Percentiles rank a stretch among this genome's conserved stretches.
Evolutionary conservation across 108 stramenopile genomes (phyloP).

Genomic region (Nitzschia putrida): DNA sequence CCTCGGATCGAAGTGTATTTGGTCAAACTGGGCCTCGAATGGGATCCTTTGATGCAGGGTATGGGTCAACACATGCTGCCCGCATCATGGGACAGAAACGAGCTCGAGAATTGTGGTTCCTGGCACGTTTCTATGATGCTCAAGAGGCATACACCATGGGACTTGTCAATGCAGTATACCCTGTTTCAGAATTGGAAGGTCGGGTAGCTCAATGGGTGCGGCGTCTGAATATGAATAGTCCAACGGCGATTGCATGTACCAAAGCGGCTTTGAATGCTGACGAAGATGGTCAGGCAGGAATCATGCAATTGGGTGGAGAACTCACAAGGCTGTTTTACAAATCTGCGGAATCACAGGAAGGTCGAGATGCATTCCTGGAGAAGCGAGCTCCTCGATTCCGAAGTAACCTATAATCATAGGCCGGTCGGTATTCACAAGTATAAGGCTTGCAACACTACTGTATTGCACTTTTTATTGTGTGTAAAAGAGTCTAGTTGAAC

Average conservation of each 20-base stretch:
- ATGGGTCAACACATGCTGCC: conserved; percentile 88
- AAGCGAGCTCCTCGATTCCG: conserved; percentile 84
- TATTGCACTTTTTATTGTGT: too few species aligned
- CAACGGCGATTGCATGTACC: conserved; percentile 87
- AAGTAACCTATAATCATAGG: conserved; percentile 35
- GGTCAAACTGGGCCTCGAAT: conserved; percentile 93
- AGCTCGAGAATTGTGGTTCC: conserved; percentile 93
- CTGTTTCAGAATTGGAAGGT: conserved; percentile 70
- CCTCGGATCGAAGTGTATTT: conserved; percentile 82
- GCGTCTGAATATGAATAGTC: conserved; percentile 82
- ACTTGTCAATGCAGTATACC: conserved; percentile 83
- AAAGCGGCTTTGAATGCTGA: conserved; percentile 95
- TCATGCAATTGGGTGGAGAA: conserved; percentile 89
- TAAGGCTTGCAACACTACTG: background rate
- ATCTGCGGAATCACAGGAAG: conserved; percentile 90
- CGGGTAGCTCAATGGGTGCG: conserved; percentile 88
- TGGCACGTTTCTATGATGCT: conserved; percentile 82
- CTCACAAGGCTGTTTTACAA: conserved; percentile 92
- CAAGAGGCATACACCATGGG: conserved; percentile 89
- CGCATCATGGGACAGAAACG: conserved; percentile 91
- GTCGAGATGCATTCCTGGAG: conserved; percentile 87
- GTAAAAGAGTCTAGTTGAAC: too few species aligned
- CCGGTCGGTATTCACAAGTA: background rate
- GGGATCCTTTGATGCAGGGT: conserved; percentile 95
- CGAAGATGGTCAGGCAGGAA: conserved; percentile 92